Conservation (phyloP, 441 rosid genomes). For the Gossypium trilobum region DNA sequence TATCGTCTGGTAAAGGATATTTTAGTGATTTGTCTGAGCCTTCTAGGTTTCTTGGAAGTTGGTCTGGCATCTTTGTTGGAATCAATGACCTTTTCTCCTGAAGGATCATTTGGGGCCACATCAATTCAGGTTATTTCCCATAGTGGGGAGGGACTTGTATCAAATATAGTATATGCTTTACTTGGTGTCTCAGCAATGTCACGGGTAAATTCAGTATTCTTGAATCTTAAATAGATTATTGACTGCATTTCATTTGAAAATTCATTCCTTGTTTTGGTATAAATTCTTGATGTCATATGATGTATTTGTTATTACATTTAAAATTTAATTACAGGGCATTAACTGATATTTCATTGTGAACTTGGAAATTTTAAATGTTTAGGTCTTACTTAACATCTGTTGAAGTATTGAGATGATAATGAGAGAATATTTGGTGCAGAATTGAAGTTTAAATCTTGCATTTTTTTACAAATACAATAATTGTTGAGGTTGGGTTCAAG, state of each 20-base stretch:
- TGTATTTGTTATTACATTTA: neutral
- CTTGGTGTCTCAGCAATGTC: constrained; percentile 98
- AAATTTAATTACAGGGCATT: neutral
- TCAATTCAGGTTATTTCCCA: constrained; percentile 67
- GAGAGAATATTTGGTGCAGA: neutral
- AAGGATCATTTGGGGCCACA: constrained; percentile 62
- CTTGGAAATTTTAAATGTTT: neutral
- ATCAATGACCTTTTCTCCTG: constrained; percentile 42
- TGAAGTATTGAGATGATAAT: neutral
- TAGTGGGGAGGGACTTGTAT: constrained; percentile 88
- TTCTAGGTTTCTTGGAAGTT: constrained; percentile 75
- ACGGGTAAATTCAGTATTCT: constrained; percentile 47
- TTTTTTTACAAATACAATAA: neutral
- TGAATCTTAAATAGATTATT: constrained; percentile 1
- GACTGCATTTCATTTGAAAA: neutral
- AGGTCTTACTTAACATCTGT: neutral
- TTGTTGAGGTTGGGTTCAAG: neutral
- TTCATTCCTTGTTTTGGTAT: neutral
- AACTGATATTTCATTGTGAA: constrained; percentile 2
- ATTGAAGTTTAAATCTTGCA: neutral
- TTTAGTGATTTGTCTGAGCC: constrained; percentile 14
- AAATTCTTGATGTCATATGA: neutral
- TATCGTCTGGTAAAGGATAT: constrained; percentile 11
- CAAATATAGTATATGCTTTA: constrained; percentile 81
- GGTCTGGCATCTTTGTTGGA: constrained; percentile 54